Evolutionary conservation across 371 early-diverging fungal species (phyloP), one percentile per base, ranked within the genome.

Genomic region (Rhizopus stolonifer): DNA sequence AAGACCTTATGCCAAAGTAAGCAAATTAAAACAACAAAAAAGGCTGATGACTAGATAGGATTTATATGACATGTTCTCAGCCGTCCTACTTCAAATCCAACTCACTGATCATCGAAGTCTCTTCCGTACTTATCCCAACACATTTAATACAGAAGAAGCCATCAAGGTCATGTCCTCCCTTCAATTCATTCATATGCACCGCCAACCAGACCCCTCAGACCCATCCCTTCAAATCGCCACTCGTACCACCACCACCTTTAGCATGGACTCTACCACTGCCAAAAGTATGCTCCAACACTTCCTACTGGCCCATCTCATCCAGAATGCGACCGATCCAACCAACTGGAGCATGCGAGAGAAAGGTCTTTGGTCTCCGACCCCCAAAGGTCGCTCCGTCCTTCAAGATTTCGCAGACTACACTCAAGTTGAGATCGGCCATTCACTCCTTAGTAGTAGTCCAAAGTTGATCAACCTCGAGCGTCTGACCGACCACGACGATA

Each of bases 111-210:
- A 77, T 50, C 68, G 83, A 38, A 60, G 69, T 2, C 39, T 80
- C 46, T 83, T 82, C 61, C 70, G 74, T 15, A 70, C 52, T 18
- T 83, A 85, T 45, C 72, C 82, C 1, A 72, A 70, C 45, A 79
- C 77, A 9, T 83, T 85, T 48, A 81, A 77, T 0, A 81, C 83
- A 4, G 85, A 83, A 24, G 83, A 79, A 56, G 85, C 81, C 17
- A 67, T 79, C 2, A 52, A 67, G 23, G 77, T 72, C 38, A 64
- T 85, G 15, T 63, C 72, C 4, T 66, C 68, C 3, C 67, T 85
- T 0, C 75, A 76, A 49, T 79, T 81, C 23, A 71, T 75, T 7
- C 81, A 82, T 59, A 54, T 82, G 11, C 66, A 73, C 31, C 81
- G 80, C 0, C 70, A 65, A 2, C 72, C 79, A 0, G 85, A 81